Evolutionary conservation across 2,329 filamentous ascomycete genomes (phyloP).

Genomic region (Acarospora socialis): DNA sequence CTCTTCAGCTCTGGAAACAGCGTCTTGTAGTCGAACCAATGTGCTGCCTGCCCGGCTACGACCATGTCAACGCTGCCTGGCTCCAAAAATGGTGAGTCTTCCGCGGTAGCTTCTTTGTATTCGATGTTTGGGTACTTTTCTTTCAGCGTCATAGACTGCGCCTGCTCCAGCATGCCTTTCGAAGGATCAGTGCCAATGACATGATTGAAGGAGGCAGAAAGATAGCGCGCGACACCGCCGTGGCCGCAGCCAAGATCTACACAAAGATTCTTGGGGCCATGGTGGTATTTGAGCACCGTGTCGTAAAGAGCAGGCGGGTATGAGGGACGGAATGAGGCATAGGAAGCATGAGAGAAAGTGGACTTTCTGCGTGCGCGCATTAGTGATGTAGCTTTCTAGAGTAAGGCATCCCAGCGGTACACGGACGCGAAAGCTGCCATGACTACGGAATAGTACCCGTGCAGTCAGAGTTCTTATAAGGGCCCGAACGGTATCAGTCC

Average conservation of each 20-base stretch:
- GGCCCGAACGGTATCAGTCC: too few species aligned
- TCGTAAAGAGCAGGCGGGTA: conserved; percentile 44
- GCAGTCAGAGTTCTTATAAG: too few species aligned
- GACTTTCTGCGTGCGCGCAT: conserved; percentile 3
- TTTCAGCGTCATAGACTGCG: conserved; percentile 9
- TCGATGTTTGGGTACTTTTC: conserved; percentile 27
- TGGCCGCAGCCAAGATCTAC: conserved; percentile 53
- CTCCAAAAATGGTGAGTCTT: conserved; percentile 38
- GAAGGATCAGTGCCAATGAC: conserved; percentile 45
- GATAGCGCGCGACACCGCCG: conserved; percentile 40
- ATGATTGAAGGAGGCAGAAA: conserved; percentile 38
- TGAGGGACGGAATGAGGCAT: conserved; percentile 45
- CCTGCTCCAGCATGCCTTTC: conserved; percentile 41
- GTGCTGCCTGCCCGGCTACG: conserved; percentile 42
- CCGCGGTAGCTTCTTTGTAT: conserved; percentile 38
- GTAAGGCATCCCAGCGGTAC: too few species aligned
- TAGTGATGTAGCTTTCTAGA: too few species aligned
- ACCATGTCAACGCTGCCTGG: conserved; percentile 39
- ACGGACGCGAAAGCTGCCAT: too few species aligned
- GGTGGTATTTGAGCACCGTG: conserved; percentile 41
- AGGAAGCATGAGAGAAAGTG: conserved; percentile 31
- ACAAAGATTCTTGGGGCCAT: conserved; percentile 23
- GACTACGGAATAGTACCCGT: too few species aligned
- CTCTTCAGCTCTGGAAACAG: conserved; percentile 43
- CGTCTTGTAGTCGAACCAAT: conserved; percentile 49